phyloP scores from a whole-genome alignment of 495 filamentous ascomycete genomes.

The Aspergillus steynii region DNA sequence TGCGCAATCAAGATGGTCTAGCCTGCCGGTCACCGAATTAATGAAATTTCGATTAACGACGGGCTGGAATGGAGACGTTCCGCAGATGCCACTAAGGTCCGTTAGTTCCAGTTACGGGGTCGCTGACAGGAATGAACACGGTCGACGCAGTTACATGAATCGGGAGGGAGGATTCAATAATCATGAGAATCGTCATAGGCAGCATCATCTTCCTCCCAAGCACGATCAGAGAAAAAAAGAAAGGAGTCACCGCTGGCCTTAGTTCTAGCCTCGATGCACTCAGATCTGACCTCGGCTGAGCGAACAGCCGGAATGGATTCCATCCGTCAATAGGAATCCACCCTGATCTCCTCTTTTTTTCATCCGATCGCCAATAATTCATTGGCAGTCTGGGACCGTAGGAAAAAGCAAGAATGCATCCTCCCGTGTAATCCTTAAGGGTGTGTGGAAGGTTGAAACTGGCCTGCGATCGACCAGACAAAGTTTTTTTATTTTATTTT shows the following conservation, averaged over 20 bases:
- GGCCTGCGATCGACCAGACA: conserved; percentile 1
- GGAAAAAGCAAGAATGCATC: conserved; percentile 23
- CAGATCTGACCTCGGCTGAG: conserved; percentile 6
- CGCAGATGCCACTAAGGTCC: not conserved
- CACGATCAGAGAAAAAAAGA: not conserved
- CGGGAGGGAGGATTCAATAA: not conserved
- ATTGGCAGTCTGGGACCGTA: conserved; percentile 4
- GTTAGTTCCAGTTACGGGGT: not conserved
- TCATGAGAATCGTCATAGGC: not conserved
- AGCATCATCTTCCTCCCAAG: not conserved
- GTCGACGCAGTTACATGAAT: not conserved
- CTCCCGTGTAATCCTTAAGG: not conserved
- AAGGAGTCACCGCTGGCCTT: not conserved
- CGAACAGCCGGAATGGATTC: conserved; percentile 4
- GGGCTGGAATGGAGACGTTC: not conserved
- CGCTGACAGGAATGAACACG: not conserved
- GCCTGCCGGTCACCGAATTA: conserved; percentile 1
- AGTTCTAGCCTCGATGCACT: not conserved
- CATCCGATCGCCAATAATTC: not conserved
- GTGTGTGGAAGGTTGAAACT: conserved; percentile 10
- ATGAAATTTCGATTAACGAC: not conserved
- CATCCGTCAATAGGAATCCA: conserved; percentile 1
- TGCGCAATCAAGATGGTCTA: conserved; percentile 9
- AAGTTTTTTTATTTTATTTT: not conserved
- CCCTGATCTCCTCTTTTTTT: not conserved